These are phyloP conservation scores for Nephelium lappaceum DNA, from an alignment of 345 rosid species.

Conservation along the genomic window DNA sequence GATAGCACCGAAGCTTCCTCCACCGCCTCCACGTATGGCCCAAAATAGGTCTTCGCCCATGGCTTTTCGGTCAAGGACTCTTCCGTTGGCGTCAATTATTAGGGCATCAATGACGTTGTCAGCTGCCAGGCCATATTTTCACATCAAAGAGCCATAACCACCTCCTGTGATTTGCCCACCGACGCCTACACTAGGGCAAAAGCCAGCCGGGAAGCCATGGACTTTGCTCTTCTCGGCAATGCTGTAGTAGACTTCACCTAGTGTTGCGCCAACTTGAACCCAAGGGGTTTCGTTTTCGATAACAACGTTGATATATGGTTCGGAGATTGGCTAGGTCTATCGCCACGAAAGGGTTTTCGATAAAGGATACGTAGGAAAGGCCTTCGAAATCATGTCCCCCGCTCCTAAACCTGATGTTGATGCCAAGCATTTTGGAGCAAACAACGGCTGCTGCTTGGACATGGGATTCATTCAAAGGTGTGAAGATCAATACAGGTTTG, in stretches of 20 bases:
- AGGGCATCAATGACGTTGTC: neutral
- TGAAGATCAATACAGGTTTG: constrained; percentile 42
- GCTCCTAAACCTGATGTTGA: constrained; percentile 45
- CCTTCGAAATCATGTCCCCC: neutral
- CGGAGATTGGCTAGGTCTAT: neutral
- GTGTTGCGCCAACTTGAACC: neutral
- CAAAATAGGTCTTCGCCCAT: neutral
- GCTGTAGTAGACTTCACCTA: neutral
- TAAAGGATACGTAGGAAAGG: neutral
- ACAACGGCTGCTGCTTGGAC: neutral
- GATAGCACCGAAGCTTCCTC: constrained; percentile 19
- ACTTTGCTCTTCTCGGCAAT: neutral
- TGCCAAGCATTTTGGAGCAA: constrained; percentile 49
- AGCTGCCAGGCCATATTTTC: neutral
- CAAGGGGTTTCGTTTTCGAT: neutral
- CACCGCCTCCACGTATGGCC: neutral
- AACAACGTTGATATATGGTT: neutral
- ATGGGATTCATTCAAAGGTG: neutral
- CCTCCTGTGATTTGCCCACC: neutral
- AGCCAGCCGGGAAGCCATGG: neutral
- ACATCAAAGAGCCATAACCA: neutral
- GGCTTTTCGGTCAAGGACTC: neutral
- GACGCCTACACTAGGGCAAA: neutral
- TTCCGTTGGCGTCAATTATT: neutral
- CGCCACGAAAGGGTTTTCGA: neutral